Percentiles rank a stretch among this genome's conserved stretches.
These are phyloP conservation scores for Vigna reflexopilosa DNA, from an alignment of 306 rosid genomes.

Conservation along the genomic window DNA sequence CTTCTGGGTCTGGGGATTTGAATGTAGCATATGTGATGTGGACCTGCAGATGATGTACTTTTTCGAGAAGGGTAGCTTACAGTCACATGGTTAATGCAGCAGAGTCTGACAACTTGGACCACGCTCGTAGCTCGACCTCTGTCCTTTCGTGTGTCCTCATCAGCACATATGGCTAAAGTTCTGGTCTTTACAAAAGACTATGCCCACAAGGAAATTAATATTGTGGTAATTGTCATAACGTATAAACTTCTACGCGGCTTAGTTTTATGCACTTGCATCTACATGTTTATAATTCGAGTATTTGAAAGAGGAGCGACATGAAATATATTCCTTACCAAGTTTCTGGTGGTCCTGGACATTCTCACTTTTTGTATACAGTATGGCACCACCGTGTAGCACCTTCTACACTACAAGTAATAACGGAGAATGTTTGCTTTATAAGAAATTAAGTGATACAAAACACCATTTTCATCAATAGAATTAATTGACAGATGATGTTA, in stretches of 20 bases:
- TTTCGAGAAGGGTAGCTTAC: constrained; percentile 50
- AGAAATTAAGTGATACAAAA: constrained; percentile 2
- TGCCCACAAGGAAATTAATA: background rate
- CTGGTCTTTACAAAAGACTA: background rate
- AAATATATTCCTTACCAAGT: constrained; percentile 1
- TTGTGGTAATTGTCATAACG: background rate
- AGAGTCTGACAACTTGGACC: constrained; percentile 70
- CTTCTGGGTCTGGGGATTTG: constrained; percentile 38
- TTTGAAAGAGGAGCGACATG: constrained; percentile 1
- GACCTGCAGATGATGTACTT: constrained; percentile 40
- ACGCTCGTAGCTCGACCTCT: constrained; percentile 43
- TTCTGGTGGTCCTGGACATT: constrained; percentile 12
- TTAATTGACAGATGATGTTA: background rate
- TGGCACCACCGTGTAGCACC: background rate
- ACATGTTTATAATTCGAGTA: constrained; percentile 23
- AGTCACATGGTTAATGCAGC: constrained; percentile 70
- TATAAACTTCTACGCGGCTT: background rate
- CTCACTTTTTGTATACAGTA: background rate
- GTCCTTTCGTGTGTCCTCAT: constrained; percentile 50
- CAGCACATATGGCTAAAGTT: constrained; percentile 43
- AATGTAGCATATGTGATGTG: constrained; percentile 31
- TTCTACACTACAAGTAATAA: background rate
- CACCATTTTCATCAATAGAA: background rate
- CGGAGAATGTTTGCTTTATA: background rate
- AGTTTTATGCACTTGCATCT: background rate